Percentiles rank a stretch among this genome's conserved stretches.
Conservation (phyloP, 129 eudicot genomes). For the Erigeron canadensis region DNA sequence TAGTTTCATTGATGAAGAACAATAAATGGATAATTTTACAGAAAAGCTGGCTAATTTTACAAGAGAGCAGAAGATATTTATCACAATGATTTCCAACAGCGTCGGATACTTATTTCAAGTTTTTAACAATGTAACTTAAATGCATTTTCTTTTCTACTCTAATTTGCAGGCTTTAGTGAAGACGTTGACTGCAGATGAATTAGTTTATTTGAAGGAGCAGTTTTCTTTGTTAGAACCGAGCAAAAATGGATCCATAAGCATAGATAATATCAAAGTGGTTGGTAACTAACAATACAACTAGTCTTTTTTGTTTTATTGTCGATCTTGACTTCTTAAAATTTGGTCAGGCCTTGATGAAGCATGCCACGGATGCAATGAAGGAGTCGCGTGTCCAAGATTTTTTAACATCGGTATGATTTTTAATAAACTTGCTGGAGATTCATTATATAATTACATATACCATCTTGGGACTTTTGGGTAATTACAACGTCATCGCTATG, state of each 20-base stretch:
- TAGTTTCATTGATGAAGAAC: background rate
- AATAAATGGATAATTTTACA: background rate
- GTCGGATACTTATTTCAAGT: background rate
- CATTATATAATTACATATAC: background rate
- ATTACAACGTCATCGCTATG: background rate
- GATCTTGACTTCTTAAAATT: conserved; percentile 21
- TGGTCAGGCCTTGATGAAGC: conserved; percentile 71
- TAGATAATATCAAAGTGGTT: conserved; percentile 84
- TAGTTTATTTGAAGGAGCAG: conserved; percentile 68
- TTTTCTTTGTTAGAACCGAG: conserved; percentile 70
- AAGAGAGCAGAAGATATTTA: background rate
- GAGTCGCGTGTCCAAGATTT: conserved; percentile 80
- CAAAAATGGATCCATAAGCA: conserved; percentile 69
- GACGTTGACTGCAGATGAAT: conserved; percentile 73
- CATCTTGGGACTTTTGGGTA: background rate
- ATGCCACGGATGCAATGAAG: conserved; percentile 96
- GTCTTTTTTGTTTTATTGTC: background rate
- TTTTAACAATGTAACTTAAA: background rate
- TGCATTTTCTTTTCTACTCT: background rate
- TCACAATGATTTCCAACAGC: background rate
- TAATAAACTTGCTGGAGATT: background rate
- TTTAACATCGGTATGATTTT: conserved; percentile 58
- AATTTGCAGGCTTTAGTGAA: conserved; percentile 77
- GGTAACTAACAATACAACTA: conserved; percentile 18
- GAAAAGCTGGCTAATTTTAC: background rate